phyloP scores from a whole-genome alignment of 208 protist species.

The Acanthamoeba rhysodes region DNA sequence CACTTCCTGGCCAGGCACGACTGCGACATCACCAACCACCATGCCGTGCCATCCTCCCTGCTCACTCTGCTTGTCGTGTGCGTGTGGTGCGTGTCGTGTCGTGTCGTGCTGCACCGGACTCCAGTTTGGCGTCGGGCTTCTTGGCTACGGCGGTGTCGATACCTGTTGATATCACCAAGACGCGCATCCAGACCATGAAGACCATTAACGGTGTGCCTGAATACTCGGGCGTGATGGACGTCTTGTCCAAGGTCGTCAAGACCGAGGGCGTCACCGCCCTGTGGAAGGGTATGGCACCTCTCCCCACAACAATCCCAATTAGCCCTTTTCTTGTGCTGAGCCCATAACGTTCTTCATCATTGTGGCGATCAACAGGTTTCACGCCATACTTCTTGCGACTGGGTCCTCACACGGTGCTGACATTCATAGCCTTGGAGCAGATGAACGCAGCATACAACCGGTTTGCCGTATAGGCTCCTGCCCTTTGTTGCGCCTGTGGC shows the following conservation, averaged over 20 bases:
- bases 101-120: not conserved
- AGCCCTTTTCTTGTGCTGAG: not conserved
- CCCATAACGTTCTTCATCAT: not conserved
- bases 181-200: constrained; percentile 82
- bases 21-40: not conserved
- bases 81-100: not conserved
- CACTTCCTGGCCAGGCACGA: constrained; percentile 51
- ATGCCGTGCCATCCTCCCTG: too few relatives aligned
- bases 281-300: constrained; percentile 22
- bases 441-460: constrained; percentile 31
- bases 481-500: too few relatives aligned
- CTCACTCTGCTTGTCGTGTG: not conserved
- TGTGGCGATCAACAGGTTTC: not conserved
- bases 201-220: constrained; percentile 57
- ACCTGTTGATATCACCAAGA: constrained; percentile 87
- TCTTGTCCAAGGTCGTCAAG: constrained; percentile 31
- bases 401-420: constrained; percentile 61
- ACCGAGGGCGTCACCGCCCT: constrained; percentile 45
- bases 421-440: constrained; percentile 67
- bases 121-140: constrained; percentile 77
- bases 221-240: constrained; percentile 37
- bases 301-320: not conserved
- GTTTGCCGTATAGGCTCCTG: not conserved
- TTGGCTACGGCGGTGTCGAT: constrained; percentile 79
- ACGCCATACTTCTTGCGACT: constrained; percentile 64